Evolutionary conservation across 75 land plant genomes (phyloP).

Genomic region (Ceratopteris richardii): DNA sequence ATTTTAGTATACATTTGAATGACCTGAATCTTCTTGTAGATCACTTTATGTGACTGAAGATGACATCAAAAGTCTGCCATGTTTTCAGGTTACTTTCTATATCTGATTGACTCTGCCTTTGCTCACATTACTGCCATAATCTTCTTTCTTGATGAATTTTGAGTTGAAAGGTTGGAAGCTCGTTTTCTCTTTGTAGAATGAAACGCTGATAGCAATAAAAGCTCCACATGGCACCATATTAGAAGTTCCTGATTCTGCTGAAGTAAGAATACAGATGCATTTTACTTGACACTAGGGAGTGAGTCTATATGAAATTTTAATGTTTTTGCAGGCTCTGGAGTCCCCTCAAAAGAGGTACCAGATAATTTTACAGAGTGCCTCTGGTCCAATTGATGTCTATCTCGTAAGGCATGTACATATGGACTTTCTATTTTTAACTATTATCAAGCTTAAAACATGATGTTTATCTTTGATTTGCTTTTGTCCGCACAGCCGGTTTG

Average conservation of each 20-base stretch:
- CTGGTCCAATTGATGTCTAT: constrained; percentile 75
- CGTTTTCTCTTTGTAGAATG: constrained; percentile 32
- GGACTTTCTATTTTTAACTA: neutral
- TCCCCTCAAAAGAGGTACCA: constrained; percentile 53
- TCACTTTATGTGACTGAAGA: constrained; percentile 67
- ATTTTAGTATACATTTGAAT: neutral
- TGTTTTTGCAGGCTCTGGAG: constrained; percentile 31
- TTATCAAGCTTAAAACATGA: neutral
- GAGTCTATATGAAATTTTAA: neutral
- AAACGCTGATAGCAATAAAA: constrained; percentile 66
- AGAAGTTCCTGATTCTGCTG: constrained; percentile 92
- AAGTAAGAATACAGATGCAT: constrained; percentile 26
- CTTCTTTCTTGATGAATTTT: neutral
- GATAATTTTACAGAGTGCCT: constrained; percentile 57
- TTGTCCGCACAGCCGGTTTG: constrained; percentile 20
- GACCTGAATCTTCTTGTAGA: constrained; percentile 28
- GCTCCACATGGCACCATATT: constrained; percentile 79
- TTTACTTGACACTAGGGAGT: neutral
- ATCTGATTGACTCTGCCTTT: no score
- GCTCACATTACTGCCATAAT: neutral
- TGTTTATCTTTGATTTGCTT: neutral
- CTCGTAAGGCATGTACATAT: constrained; percentile 64
- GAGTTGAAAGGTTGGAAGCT: neutral
- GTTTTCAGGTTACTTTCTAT: constrained; percentile 51
- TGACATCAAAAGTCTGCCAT: constrained; percentile 64